A percentile compares a stretch with the other conserved stretches of the same genome.
phyloP scores from a whole-genome alignment of 2,329 filamentous ascomycete species.

The Didymella segeticola region DNA sequence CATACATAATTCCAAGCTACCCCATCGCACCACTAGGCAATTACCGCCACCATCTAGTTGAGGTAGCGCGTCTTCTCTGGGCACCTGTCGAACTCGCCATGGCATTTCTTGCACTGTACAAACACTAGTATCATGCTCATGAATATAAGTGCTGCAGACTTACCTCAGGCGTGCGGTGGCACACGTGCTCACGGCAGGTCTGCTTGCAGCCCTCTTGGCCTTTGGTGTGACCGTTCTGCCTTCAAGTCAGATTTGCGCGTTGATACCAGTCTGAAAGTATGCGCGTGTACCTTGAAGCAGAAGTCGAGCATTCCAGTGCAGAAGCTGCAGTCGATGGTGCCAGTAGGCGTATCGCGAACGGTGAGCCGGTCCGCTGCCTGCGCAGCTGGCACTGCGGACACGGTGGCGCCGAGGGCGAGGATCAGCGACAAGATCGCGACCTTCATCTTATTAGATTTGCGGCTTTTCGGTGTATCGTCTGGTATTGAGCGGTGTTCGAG shows the following conservation, averaged over 20 bases:
- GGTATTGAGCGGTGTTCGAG: not conserved
- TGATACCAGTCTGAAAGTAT: too few species aligned
- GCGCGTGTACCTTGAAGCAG: slow-evolving; percentile 1
- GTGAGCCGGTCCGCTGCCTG: not conserved
- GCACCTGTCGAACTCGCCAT: slow-evolving; percentile 13
- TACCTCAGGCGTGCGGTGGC: slow-evolving; percentile 16
- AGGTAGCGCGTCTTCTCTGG: slow-evolving; percentile 5
- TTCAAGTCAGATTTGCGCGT: not conserved
- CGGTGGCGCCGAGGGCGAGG: not conserved
- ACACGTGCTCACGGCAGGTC: slow-evolving; percentile 17
- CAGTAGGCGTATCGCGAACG: not conserved
- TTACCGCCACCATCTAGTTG: not conserved
- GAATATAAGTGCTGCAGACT: not conserved
- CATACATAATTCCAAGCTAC: not conserved
- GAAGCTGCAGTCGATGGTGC: slow-evolving; percentile 13
- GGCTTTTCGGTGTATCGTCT: not conserved
- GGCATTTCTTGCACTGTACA: slow-evolving; percentile 12
- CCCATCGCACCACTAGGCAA: not conserved
- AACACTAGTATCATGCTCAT: not conserved
- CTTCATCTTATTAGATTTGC: not conserved
- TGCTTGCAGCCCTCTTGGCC: slow-evolving; percentile 18
- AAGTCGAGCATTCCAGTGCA: slow-evolving; percentile 11
- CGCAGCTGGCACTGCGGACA: not conserved
- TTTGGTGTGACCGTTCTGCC: slow-evolving; percentile 14
- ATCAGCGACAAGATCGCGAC: not conserved